phyloP scores from a whole-genome alignment of 1,284 basidiomycete species.

The Pisolithus thermaeus region DNA sequence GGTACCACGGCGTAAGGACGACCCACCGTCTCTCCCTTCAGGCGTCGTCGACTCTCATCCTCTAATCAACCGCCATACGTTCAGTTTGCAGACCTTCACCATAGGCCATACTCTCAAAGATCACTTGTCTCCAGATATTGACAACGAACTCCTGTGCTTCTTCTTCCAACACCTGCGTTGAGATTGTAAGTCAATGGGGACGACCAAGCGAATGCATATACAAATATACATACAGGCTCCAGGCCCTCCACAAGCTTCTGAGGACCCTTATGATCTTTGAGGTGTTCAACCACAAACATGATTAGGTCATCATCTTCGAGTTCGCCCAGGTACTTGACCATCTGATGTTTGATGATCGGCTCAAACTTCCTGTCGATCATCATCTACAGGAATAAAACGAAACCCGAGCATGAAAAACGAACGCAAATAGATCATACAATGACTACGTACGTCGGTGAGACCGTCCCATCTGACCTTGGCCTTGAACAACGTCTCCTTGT shows the following conservation, averaged over 20 bases:
- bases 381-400: conserved; percentile 34
- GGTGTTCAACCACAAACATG: conserved; percentile 84
- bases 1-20: conserved; percentile 21
- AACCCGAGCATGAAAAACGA: conserved; percentile 4
- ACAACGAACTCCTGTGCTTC: conserved; percentile 74
- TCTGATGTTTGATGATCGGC: conserved; percentile 70
- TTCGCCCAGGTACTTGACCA: conserved; percentile 81
- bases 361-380: conserved; percentile 79
- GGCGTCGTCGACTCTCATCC: conserved; percentile 8
- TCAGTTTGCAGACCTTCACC: conserved; percentile 78
- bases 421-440: conserved; percentile 20
- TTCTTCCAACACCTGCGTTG: conserved; percentile 74
- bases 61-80: conserved; percentile 65
- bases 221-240: conserved; percentile 60
- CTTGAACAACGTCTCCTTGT: conserved; percentile 73
- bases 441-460: conserved; percentile 63
- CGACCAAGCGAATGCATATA: not conserved
- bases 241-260: conserved; percentile 80
- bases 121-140: conserved; percentile 80
- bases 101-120: conserved; percentile 88
- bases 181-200: not conserved
- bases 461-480: conserved; percentile 83
- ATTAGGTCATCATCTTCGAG: conserved; percentile 85
- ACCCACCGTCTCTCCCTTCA: conserved; percentile 8
- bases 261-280: conserved; percentile 80